phyloP scores from a whole-genome alignment of 179 eudicot genomes.

The Silene coronaria region DNA sequence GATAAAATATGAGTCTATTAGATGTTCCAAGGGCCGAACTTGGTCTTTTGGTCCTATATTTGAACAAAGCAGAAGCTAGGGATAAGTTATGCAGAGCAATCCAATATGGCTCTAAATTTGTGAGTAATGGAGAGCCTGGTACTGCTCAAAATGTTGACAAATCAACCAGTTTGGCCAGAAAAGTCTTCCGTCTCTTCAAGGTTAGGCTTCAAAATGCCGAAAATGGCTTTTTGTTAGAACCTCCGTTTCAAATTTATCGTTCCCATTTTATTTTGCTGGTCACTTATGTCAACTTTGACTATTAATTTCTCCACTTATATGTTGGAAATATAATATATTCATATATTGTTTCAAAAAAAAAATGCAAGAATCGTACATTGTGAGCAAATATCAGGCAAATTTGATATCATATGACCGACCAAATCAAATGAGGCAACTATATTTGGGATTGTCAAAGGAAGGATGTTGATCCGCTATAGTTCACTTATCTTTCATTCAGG shows the following conservation, averaged over 20 bases:
- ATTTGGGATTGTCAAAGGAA: too few relatives aligned
- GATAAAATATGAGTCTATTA: constrained; percentile 57
- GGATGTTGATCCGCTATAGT: background rate
- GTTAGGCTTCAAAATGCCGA: constrained; percentile 26
- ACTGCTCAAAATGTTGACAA: constrained; percentile 96
- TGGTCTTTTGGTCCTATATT: constrained; percentile 67
- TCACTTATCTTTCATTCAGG: background rate
- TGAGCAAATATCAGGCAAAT: background rate
- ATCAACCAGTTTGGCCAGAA: constrained; percentile 85
- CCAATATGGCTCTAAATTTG: constrained; percentile 91
- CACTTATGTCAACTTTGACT: too few relatives aligned
- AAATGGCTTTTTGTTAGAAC: background rate
- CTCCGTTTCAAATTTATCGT: background rate
- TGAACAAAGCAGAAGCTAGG: constrained; percentile 98
- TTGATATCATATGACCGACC: background rate
- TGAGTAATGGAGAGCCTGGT: constrained; percentile 96
- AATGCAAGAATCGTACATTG: background rate
- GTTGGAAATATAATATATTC: background rate
- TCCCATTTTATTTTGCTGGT: background rate
- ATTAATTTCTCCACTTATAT: background rate
- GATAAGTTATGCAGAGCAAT: constrained; percentile 99
- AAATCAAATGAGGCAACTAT: background rate
- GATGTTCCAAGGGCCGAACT: constrained; percentile 82
- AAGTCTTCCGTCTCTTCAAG: constrained; percentile 98
- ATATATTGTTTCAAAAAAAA: background rate